Evolutionary conservation across 192 early-diverging fungal genomes (phyloP).

Genomic region (Coemansia sp.): DNA sequence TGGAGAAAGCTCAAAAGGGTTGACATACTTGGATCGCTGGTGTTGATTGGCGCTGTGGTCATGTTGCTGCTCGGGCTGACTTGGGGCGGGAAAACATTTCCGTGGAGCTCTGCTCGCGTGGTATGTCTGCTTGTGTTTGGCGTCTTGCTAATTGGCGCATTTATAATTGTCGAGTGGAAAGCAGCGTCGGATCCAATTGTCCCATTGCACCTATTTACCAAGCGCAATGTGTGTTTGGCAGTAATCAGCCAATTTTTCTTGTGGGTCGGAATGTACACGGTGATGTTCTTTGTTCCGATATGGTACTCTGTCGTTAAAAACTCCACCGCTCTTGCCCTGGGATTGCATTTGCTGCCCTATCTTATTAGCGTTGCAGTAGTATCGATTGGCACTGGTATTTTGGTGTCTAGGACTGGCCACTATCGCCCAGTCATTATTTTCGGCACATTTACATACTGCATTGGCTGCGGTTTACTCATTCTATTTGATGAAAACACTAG

Average conservation of each 20-base stretch:
- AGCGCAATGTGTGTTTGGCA: constrained; percentile 56
- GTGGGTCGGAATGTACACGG: constrained; percentile 57
- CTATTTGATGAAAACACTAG: constrained; percentile 57
- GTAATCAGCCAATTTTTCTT: constrained; percentile 26
- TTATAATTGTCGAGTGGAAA: constrained; percentile 60
- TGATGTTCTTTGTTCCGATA: constrained; percentile 64
- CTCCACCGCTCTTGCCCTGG: constrained; percentile 70
- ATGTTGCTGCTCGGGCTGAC: constrained; percentile 72
- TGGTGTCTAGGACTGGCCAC: constrained; percentile 56
- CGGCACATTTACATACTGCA: constrained; percentile 61
- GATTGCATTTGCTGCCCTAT: constrained; percentile 71
- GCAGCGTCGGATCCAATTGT: constrained; percentile 69
- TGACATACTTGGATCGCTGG: constrained; percentile 63
- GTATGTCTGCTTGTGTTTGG: constrained; percentile 59
- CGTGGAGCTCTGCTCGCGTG: constrained; percentile 66
- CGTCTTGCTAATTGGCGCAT: constrained; percentile 35
- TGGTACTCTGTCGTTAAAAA: constrained; percentile 57
- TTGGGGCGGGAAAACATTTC: constrained; percentile 74
- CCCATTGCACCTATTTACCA: constrained; percentile 28
- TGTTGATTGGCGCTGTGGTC: constrained; percentile 60
- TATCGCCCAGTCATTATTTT: constrained; percentile 67
- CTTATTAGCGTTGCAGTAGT: constrained; percentile 68
- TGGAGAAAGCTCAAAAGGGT: constrained; percentile 61
- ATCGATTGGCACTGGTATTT: constrained; percentile 63
- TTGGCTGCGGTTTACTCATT: constrained; percentile 67